Evolutionary conservation across 2,329 filamentous ascomycete genomes (phyloP), one percentile per base, ranked within the genome.

Genomic region (Xylaria sp.): DNA sequence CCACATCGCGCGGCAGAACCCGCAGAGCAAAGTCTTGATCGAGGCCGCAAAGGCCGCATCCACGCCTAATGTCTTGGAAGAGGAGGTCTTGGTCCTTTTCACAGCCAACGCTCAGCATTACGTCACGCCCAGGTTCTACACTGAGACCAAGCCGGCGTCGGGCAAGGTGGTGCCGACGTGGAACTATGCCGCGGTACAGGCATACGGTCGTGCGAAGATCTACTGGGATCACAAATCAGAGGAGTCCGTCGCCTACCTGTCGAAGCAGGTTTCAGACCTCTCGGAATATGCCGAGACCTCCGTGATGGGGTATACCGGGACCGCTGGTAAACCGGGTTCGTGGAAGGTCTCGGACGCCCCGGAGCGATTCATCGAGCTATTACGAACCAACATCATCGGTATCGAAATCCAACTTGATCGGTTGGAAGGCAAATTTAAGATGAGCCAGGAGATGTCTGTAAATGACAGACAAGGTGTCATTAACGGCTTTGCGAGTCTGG

Each of bases 51-150:
- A 61, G 35, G 58, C 46, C 6, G 29, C 44, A 13, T 55, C 58
- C 23, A 29, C 47, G 6, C 41, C 46, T 1, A 52, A 52, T 27
- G 46, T 60, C 1, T 6, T 54, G 2, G 59, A 57, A 37, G 59
- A 57, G 19, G 58, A 61, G 25, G 58, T 61, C 21, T 21, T 61
- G 25, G 53, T 57, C 13, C 58, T 61, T 19, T 61, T 62, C 35
- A 62, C 54, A 7, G 15, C 47, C 5, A 13, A 53, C 2, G 31
- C 35, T 21, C 53, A 62, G 11, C 59, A 62, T 43, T 57, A 62
- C 33, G 54, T 62, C 48, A 62, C 59, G 15, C 59, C 59, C 5
- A 57, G 54, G 7, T 62, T 57, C 59, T 62, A 62, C 48, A 62
- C 53, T 0, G 59, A 62, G 54, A 62, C 59, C 11, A 62, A 62